Conservation (phyloP, 345 rosid genomes). For the Euphorbia lathyris region DNA sequence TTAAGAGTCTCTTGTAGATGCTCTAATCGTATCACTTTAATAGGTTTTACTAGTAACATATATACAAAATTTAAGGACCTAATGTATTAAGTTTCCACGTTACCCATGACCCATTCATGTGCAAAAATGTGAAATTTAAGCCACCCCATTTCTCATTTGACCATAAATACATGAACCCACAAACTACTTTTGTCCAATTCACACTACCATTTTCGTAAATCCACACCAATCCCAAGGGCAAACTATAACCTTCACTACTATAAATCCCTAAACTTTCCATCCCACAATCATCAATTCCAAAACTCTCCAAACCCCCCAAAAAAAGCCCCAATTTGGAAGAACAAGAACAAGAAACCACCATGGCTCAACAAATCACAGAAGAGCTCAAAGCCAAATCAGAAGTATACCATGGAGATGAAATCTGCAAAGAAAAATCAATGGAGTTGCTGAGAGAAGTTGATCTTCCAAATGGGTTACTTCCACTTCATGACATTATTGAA, state of each 20-base stretch:
- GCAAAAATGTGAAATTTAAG: background rate
- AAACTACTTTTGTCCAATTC: background rate
- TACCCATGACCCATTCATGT: too few relatives aligned
- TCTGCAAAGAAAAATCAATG: conserved; percentile 62
- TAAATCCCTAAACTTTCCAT: background rate
- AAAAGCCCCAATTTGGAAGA: too few relatives aligned
- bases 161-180: background rate
- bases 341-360: too few relatives aligned
- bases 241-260: background rate
- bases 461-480: conserved; percentile 76
- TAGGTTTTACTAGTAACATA: too few relatives aligned
- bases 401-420: conserved; percentile 65
- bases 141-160: background rate
- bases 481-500: conserved; percentile 69
- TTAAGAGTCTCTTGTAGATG: too few relatives aligned
- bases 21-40: too few relatives aligned
- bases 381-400: conserved; percentile 78
- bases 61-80: too few relatives aligned
- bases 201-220: conserved; percentile 2
- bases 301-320: too few relatives aligned
- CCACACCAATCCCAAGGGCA: background rate
- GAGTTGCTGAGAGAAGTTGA: conserved; percentile 53
- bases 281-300: background rate
- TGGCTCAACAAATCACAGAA: conserved; percentile 35
- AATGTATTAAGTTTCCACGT: too few relatives aligned